Evolutionary conservation across 805 yeast species (phyloP).

Genomic region (Ogataea degrootiae): DNA sequence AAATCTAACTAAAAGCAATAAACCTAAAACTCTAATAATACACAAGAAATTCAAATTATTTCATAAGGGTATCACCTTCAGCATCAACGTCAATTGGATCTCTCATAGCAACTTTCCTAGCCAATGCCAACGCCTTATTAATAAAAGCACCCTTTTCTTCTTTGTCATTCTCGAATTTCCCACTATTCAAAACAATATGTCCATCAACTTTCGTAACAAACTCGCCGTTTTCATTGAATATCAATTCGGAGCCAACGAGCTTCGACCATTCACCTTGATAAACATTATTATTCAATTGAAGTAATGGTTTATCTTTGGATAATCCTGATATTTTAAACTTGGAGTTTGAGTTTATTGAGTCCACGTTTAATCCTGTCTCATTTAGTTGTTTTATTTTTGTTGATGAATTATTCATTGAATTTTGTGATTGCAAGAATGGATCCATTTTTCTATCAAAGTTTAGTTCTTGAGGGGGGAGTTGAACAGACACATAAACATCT

Average conservation of each 20-base stretch:
- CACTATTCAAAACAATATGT: conserved; percentile 27
- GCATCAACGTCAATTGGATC: conserved; percentile 1
- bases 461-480: conserved; percentile 37
- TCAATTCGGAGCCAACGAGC: conserved; percentile 68
- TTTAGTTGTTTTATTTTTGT: conserved; percentile 2
- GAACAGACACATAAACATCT: conserved; percentile 51
- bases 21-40: too few species aligned
- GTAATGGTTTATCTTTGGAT: conserved; percentile 48
- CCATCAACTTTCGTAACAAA: conserved; percentile 27
- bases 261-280: conserved; percentile 75
- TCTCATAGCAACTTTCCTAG: conserved; percentile 11
- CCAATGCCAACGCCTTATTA: conserved; percentile 20
- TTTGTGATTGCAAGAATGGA: not conserved
- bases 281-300: conserved; percentile 52
- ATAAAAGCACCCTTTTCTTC: conserved; percentile 21
- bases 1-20: too few species aligned
- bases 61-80: conserved; percentile 5
- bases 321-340: conserved; percentile 50
- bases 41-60: not conserved
- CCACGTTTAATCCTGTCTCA: conserved; percentile 5
- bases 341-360: conserved; percentile 3
- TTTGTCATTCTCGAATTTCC: conserved; percentile 23
- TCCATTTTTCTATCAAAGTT: conserved; percentile 11
- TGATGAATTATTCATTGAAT: not conserved
- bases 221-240: conserved; percentile 33